phyloP scores from a whole-genome alignment of 2,329 filamentous ascomycete species.

The Endoconidiophora polonica region DNA sequence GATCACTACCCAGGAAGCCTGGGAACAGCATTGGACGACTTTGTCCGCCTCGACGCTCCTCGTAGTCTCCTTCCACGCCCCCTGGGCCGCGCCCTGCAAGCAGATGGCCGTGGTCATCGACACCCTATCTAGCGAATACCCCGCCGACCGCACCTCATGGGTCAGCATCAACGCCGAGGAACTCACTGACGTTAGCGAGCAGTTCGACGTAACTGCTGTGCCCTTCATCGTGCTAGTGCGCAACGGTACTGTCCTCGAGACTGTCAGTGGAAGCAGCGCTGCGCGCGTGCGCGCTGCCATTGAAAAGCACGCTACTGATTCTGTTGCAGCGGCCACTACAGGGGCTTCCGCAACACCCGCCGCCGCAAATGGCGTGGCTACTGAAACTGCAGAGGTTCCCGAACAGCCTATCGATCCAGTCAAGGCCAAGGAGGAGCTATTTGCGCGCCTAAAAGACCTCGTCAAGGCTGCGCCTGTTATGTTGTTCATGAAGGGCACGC shows the following conservation, averaged over 20 bases:
- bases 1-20: conserved; percentile 56
- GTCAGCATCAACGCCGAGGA: conserved; percentile 89
- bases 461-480: conserved; percentile 95
- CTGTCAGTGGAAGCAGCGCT: conserved; percentile 78
- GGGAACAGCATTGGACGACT: conserved; percentile 49
- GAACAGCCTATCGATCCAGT: conserved; percentile 29
- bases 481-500: conserved; percentile 77
- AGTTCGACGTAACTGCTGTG: conserved; percentile 86
- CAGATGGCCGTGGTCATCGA: conserved; percentile 82
- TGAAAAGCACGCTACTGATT: conserved; percentile 51
- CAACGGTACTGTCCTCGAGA: conserved; percentile 60
- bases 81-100: conserved; percentile 89
- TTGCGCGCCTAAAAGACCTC: conserved; percentile 62
- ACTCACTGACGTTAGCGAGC: conserved; percentile 75
- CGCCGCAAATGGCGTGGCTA: conserved; percentile 16
- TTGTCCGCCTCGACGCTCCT: conserved; percentile 56
- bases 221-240: conserved; percentile 78
- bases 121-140: conserved; percentile 75
- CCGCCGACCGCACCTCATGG: conserved; percentile 59
- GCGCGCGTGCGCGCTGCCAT: conserved; percentile 71
- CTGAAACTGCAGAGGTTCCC: background rate
- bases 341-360: conserved; percentile 24
- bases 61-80: conserved; percentile 85
- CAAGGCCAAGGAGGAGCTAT: conserved; percentile 66
- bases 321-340: conserved; percentile 20